These are phyloP conservation scores for Populus tomentosa DNA, from an alignment of 441 rosid genomes.

Conservation along the genomic window DNA sequence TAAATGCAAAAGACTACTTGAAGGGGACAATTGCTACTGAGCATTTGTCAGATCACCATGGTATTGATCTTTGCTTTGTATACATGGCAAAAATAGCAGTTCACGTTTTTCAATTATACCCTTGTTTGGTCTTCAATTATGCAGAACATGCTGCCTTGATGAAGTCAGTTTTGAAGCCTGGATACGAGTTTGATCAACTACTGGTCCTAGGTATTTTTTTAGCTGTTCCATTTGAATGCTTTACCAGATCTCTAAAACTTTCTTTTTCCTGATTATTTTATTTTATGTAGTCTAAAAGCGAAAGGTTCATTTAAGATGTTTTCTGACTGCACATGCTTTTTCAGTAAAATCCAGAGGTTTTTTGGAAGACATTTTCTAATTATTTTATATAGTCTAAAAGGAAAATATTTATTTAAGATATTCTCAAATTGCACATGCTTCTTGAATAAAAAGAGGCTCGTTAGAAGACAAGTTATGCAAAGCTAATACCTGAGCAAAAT, in stretches of 20 bases:
- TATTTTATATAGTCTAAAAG: background rate
- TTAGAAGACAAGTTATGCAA: background rate
- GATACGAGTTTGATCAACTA: constrained; percentile 77
- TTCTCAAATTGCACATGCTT: background rate
- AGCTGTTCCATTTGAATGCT: background rate
- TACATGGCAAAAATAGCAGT: background rate
- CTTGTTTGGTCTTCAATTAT: constrained; percentile 25
- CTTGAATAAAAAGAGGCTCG: background rate
- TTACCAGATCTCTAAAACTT: background rate
- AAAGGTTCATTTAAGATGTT: background rate
- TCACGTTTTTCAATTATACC: constrained; percentile 11
- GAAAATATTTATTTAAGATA: background rate
- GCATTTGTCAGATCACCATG: constrained; percentile 93
- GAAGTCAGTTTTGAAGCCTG: constrained; percentile 77
- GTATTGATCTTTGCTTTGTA: constrained; percentile 36
- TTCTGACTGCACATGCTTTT: background rate
- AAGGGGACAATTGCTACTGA: constrained; percentile 76
- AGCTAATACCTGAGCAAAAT: background rate
- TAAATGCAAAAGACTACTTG: constrained; percentile 52
- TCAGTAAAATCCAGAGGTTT: background rate
- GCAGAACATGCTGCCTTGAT: constrained; percentile 68
- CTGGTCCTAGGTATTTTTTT: constrained; percentile 71
- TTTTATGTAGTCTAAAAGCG: background rate
- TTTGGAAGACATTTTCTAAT: background rate
- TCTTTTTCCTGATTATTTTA: no score